Conservation (phyloP, 225 moss, liverwort and hornwort genomes). For the Neckera pumila region DNA sequence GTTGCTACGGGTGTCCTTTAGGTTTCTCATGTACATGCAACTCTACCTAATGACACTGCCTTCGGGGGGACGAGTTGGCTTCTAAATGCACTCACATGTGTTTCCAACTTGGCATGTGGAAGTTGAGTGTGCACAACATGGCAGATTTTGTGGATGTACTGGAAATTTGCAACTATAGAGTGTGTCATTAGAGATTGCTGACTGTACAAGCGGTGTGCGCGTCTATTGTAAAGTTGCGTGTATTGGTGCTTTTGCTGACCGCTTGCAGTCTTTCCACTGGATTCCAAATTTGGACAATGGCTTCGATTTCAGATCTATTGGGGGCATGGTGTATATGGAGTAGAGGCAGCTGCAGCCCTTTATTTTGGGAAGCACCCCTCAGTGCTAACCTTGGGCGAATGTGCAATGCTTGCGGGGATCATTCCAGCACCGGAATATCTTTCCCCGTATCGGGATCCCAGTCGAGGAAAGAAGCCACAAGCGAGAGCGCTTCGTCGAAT, state of each 20-base stretch:
- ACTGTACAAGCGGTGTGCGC: not conserved
- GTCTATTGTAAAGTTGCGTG: not conserved
- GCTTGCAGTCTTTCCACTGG: conserved; percentile 22
- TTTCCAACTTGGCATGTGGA: not conserved
- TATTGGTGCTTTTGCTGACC: conserved; percentile 19
- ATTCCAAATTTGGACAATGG: conserved; percentile 20
- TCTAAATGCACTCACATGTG: not conserved
- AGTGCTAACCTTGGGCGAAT: conserved; percentile 74
- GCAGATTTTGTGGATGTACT: not conserved
- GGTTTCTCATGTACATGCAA: not conserved
- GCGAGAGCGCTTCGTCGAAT: conserved; percentile 85
- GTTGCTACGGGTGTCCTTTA: not conserved
- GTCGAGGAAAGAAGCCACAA: conserved; percentile 93
- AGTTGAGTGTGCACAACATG: not conserved
- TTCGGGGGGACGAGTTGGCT: not conserved
- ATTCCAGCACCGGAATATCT: conserved; percentile 93
- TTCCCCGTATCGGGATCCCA: conserved; percentile 85
- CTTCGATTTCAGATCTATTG: conserved; percentile 80
- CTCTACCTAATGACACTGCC: not conserved
- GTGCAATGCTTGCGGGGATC: conserved; percentile 99
- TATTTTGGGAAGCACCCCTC: conserved; percentile 98
- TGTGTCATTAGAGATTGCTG: not conserved
- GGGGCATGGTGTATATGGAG: conserved; percentile 96
- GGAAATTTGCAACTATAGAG: not conserved
- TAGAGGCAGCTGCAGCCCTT: conserved; percentile 86